These are phyloP conservation scores for Kalaharituber pfeilii DNA, from an alignment of 2,329 filamentous ascomycete species.

Conservation along the genomic window DNA sequence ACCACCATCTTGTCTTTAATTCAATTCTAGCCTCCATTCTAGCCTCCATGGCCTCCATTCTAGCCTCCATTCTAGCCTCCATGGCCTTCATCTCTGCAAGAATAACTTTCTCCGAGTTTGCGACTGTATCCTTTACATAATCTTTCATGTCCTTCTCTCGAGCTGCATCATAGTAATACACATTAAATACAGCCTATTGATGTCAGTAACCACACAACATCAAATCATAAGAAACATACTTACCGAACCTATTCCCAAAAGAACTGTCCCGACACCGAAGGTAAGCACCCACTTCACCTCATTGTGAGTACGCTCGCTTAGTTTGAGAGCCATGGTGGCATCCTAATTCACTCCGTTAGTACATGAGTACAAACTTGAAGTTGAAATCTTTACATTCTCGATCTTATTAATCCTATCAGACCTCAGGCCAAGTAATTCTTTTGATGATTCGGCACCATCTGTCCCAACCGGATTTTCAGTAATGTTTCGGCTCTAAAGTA, in stretches of 20 bases:
- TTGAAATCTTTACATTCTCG: background rate
- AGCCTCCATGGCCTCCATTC: background rate
- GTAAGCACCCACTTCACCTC: background rate
- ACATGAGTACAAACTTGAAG: background rate
- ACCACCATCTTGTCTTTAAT: background rate
- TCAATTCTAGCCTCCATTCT: background rate
- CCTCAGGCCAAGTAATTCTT: background rate
- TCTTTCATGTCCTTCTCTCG: conserved; percentile 5
- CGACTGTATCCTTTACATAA: conserved; percentile 3
- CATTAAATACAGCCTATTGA: conserved; percentile 3
- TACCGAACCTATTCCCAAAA: conserved; percentile 2
- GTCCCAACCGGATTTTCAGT: background rate
- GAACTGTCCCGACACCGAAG: conserved; percentile 1
- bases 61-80: background rate
- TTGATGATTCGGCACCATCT: too few relatives aligned
- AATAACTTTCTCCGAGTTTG: conserved; percentile 1
- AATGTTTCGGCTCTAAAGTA: background rate
- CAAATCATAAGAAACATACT: conserved; percentile 4
- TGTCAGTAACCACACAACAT: conserved; percentile 2
- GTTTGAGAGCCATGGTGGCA: background rate
- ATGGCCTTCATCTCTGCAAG: conserved; percentile 1
- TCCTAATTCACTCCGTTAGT: background rate
- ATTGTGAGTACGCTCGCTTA: background rate
- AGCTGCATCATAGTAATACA: conserved; percentile 5
- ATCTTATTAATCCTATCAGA: background rate